phyloP scores from a whole-genome alignment of 2,329 filamentous ascomycete genomes.

The Iodosphaeria phyllophila region DNA sequence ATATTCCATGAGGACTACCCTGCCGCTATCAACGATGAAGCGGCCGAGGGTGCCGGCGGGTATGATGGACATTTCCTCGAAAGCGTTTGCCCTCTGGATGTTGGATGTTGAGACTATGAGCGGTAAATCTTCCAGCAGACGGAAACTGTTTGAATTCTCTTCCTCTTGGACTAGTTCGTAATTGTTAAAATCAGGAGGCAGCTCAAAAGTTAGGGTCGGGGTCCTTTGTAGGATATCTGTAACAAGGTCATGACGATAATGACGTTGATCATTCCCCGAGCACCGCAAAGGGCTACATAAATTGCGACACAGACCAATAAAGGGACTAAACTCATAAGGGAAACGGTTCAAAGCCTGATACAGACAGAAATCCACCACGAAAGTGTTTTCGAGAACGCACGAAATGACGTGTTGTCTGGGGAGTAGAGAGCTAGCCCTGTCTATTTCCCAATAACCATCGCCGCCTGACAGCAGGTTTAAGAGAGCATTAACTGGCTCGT shows the following conservation, averaged over 20 bases:
- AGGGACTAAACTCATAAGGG: conserved; percentile 69
- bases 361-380: conserved; percentile 41
- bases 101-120: conserved; percentile 35
- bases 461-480: conserved; percentile 43
- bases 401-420: conserved; percentile 15
- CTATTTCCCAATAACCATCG: conserved; percentile 32
- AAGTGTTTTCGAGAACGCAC: conserved; percentile 31
- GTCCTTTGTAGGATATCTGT: conserved; percentile 49
- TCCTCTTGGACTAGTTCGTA: conserved; percentile 73
- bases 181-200: conserved; percentile 52
- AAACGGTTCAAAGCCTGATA: conserved; percentile 57
- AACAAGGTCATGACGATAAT: conserved; percentile 30
- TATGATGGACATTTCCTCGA: conserved; percentile 39
- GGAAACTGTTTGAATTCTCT: conserved; percentile 65
- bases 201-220: conserved; percentile 55
- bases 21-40: conserved; percentile 61
- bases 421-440: conserved; percentile 18
- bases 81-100: conserved; percentile 22
- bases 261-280: conserved; percentile 14
- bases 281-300: conserved; percentile 30
- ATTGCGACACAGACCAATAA: conserved; percentile 52
- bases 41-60: conserved; percentile 46
- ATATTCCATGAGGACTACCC: conserved; percentile 60
- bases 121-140: conserved; percentile 42
- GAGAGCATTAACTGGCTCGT: conserved; percentile 48